Percentiles rank a stretch among this genome's conserved stretches.
phyloP scores from a whole-genome alignment of 2,329 filamentous ascomycete species.

The Stachybotrys chlorohalonatus region DNA sequence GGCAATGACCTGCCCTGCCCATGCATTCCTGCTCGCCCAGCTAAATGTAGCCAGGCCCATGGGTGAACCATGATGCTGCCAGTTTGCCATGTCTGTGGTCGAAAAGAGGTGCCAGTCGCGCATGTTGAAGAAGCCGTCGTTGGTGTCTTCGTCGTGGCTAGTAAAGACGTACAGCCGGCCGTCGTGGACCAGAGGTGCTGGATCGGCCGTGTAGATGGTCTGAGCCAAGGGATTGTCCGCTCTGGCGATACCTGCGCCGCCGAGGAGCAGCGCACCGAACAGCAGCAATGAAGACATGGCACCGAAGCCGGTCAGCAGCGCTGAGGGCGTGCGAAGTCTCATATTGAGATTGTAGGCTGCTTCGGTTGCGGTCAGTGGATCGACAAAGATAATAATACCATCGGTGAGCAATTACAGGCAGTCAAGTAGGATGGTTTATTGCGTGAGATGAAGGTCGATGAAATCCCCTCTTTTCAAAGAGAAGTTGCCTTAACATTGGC shows the following conservation, averaged over 20 bases:
- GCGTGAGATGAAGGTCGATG: too few relatives aligned
- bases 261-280: background rate
- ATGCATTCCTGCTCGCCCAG: conserved; percentile 24
- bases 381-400: too few relatives aligned
- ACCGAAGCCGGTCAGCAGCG: background rate
- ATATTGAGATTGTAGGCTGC: background rate
- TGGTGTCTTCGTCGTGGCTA: conserved; percentile 19
- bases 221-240: conserved; percentile 6
- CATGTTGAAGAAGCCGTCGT: conserved; percentile 14
- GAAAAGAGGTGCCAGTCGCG: conserved; percentile 24
- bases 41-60: conserved; percentile 17
- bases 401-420: too few relatives aligned
- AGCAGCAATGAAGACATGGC: background rate
- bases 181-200: background rate
- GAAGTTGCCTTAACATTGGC: too few relatives aligned
- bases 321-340: background rate
- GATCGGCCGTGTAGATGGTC: conserved; percentile 3
- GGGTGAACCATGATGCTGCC: conserved; percentile 17
- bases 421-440: too few relatives aligned
- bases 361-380: too few relatives aligned
- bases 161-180: conserved; percentile 16
- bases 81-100: conserved; percentile 23
- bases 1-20: conserved; percentile 20
- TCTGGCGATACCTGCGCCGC: background rate
- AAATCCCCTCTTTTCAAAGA: too few relatives aligned